Base-by-base conservation (phyloP, 139 green algal species). In the Pseudopediastrum boryanum region DNA sequence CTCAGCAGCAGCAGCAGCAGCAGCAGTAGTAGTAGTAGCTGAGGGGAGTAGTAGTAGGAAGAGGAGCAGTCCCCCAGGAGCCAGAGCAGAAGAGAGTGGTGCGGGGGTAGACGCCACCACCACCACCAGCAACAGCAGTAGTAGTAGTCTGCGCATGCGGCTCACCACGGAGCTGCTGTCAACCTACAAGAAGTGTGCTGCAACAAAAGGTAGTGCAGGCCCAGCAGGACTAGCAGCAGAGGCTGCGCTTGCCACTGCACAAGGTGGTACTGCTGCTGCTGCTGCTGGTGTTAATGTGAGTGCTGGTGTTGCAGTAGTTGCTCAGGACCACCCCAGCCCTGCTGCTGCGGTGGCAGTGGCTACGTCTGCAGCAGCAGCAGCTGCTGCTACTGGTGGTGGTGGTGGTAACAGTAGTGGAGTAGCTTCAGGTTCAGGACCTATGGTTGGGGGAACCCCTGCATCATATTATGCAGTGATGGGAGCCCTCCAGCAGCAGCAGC, bases 291-390 rank as follows among this genome's bases (percentile, higher is more conserved):
- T 27, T 66, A 27, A 25, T 29, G 56, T 27, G 31, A 29, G 16
- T 66, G 56, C 56, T 27, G 56, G 16, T 66, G 56, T 27, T 66
- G 56, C 12, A 36, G 12, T 21, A 27, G 13, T 27, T 29, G 56
- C 56, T 13, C 13, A 66, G 9, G 56, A 27, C 56, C 13, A n/a
- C 56, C 48, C 48, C 16, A 58, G 16, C 48, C 16, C 16, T 19
- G 48, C 48, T n/a, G n/a, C n/a, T n/a, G n/a, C n/a, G n/a, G 52
- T 42, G 71, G 4, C 71, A 78, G 52, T n/a, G 52, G 25, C 70
- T 76, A 12, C 19, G 56, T 41, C 56, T 16, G 48, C 19, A 16
- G 48, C 48, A 16, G 19, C 48, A 16, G 48, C 19, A 27, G 48
- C 16, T 19, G 19, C 48, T 19, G 16, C 48, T 16, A 16, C 48